phyloP scores from a whole-genome alignment of 805 yeast species.

The Clavispora santaluciae region DNA sequence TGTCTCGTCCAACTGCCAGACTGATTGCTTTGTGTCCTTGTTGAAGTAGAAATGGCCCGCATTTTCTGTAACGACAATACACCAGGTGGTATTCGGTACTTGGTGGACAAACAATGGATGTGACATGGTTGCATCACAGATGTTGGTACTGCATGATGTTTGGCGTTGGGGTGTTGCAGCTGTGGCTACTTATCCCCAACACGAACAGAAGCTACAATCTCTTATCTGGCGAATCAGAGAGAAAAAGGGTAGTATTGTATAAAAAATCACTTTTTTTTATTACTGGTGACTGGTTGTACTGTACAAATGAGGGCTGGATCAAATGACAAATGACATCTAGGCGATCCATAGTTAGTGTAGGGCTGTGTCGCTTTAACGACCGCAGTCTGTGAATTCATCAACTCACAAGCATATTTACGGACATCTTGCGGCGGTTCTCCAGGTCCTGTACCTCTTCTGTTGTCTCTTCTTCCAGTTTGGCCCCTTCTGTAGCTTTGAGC shows the following conservation, averaged over 20 bases:
- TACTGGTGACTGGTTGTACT: no score
- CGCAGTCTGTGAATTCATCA: constrained; percentile 3
- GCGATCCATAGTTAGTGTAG: not conserved
- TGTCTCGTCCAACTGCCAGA: constrained; percentile 33
- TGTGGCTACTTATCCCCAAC: no score
- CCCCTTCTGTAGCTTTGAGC: constrained; percentile 5
- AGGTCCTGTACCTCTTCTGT: constrained; percentile 17
- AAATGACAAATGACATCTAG: not conserved
- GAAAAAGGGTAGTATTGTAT: no score
- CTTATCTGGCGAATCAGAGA: no score
- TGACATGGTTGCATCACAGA: not conserved
- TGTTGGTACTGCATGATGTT: not conserved
- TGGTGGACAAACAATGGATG: constrained; percentile 12
- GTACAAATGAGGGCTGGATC: not conserved
- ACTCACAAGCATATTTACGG: constrained; percentile 40
- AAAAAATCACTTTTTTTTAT: no score
- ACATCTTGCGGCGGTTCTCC: constrained; percentile 32
- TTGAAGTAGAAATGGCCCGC: constrained; percentile 31
- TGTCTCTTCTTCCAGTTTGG: constrained; percentile 7
- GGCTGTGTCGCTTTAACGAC: no score
- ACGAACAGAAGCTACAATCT: not conserved
- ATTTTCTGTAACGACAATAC: constrained; percentile 23
- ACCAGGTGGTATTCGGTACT: constrained; percentile 20
- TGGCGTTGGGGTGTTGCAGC: not conserved
- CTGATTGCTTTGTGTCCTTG: constrained; percentile 15